Base-by-base conservation (phyloP, 2,329 filamentous ascomycete genomes). In the Aspergillus quadrilineatus region DNA sequence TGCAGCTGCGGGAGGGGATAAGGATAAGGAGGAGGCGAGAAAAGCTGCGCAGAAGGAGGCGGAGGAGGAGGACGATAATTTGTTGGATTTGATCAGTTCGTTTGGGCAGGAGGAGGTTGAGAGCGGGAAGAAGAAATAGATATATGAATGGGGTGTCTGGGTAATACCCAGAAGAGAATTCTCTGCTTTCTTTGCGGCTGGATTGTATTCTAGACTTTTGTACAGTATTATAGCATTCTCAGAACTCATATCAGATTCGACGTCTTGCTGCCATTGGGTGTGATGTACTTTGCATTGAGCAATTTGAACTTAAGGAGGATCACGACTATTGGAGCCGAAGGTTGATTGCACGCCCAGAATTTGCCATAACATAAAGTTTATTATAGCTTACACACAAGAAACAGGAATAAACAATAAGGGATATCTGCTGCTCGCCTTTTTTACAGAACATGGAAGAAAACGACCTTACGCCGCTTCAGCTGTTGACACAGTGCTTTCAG, bases 31-130 rank as follows among this genome's bases (percentile, higher is more conserved):
- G 56, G 71, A 77, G 53, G 66, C 65, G 42, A 71, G 66, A 49
- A 71, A 67, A 48, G 64, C 67, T 39, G 70, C 59, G 22, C 66
- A 68, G 69, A 80, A 50, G 15, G 80, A 76, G 69, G 74, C 70
- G 30, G 71, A 76, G 50, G 73, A 77, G 52, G 74, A 79, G 56
- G 79, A 82, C 51, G 81, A 82, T 60, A 83, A 79, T 67, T 64
- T 85, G 68, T 69, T 85, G 72, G 82, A 85, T 73, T 71, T 85
- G 71, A 82, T 84, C 63, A 79, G 77, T 65, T 79, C 75, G 43
- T 79, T 77, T 67, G 77, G 74, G 30, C 74, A 78, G 67, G 70
- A 72, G 65, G 70, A 74, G 63, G 63, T 68, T 60, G 66, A 67
- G 62, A 60, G 59, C 57, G 57, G 64, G 52, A 72, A 67, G 55